Base-by-base conservation (phyloP, 257 asterid genomes). In the Solanum medicagineum region DNA sequence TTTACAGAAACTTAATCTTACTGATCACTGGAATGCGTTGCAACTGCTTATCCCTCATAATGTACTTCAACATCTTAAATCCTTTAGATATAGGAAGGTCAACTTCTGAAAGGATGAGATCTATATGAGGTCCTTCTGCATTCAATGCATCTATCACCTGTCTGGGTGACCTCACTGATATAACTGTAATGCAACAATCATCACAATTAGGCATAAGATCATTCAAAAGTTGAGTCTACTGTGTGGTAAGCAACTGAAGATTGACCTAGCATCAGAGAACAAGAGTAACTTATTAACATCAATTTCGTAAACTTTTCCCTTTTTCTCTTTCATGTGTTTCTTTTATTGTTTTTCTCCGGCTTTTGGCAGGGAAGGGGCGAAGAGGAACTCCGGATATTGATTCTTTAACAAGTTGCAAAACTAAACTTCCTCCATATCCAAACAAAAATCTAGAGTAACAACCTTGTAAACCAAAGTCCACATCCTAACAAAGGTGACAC, bases 1-100 rank as follows among this genome's bases (percentile, higher is more conserved):
- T 55, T 53, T 47, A 32, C 13, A 70, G 77, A 82, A 66, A 66
- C 47, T 20, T 65, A 56, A 51, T 60, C 97, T 91, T 91, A 93
- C 98, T 94, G 88, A 96, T 96, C 83, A 96, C 95, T 66, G 99
- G 99, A 86, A 96, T 92, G 71, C 93, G 94, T 40, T 92, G 91
- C 87, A 93, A 87, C 86, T 92, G 95, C 87, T 89, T 91, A 90
- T 96, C 97, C 91, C 95, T 91, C 93, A 73, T 91, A 60, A 96
- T 94, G 86, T 94, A 91, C 85, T 90, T 93, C 84, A 94, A 86
- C 93, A 92, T 55, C 85, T 93, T 93, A 49, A 93, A 65, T 75
- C 99, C 98, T 88, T 93, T 93, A 51, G 99, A 90, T 96, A 94
- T 91, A 10, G 97, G 99, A 66, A 96, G 94, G 92, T 94, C 97